These are phyloP conservation scores for Benincasa hispida DNA, from an alignment of 306 rosid species.

Conservation along the genomic window DNA sequence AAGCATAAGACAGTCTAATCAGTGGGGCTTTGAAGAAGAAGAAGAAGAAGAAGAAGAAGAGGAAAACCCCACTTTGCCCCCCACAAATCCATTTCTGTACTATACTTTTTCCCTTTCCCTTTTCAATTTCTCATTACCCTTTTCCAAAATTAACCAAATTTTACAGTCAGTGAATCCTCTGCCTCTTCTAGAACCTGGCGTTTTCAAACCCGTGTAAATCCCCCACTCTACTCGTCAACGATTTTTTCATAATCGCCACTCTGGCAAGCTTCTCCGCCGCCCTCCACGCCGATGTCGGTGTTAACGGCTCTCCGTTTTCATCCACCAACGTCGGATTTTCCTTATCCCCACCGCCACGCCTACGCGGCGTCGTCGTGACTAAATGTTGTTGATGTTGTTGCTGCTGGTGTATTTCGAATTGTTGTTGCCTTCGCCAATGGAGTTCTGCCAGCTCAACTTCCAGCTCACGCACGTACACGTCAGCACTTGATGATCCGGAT, in stretches of 20 bases:
- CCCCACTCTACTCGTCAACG: conserved; percentile 46
- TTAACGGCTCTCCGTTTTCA: conserved; percentile 58
- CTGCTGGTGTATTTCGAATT: background rate
- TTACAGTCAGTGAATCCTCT: background rate
- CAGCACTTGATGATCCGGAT: conserved; percentile 15
- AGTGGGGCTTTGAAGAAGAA: background rate
- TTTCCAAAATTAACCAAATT: background rate
- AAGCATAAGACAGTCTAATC: background rate
- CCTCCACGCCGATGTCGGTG: conserved; percentile 72
- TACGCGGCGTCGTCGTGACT: conserved; percentile 16
- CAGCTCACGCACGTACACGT: conserved; percentile 31
- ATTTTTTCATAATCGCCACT: conserved; percentile 53
- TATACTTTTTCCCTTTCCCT: background rate
- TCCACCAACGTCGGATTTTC: conserved; percentile 21
- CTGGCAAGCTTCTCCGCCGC: conserved; percentile 77
- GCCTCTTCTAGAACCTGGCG: conserved; percentile 43
- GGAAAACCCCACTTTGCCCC: background rate
- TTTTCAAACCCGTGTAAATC: conserved; percentile 77
- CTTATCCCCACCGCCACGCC: conserved; percentile 11
- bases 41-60: background rate
- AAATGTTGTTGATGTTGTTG: conserved; percentile 5
- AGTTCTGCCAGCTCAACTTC: conserved; percentile 55
- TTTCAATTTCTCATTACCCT: background rate
- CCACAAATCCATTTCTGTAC: background rate
- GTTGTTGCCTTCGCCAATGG: conserved; percentile 39